Conservation (phyloP, 345 rosid species). For the Mercurialis annua region DNA sequence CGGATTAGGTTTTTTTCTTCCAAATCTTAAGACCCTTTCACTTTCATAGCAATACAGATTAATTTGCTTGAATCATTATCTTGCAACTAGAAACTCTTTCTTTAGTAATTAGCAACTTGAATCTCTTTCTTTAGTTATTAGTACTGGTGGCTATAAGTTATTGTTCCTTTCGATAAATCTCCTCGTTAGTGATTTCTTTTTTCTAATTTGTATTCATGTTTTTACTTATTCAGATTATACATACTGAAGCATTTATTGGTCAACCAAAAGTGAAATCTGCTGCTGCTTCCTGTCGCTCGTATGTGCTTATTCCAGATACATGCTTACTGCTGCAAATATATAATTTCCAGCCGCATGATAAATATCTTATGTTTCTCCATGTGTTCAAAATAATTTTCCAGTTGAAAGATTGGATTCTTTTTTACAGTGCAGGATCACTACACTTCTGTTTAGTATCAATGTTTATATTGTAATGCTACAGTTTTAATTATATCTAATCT, state of each 20-base stretch:
- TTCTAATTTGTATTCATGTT: conserved; percentile 1
- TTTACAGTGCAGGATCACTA: not conserved
- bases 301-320: conserved; percentile 27
- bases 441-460: not conserved
- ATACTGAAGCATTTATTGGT: conserved; percentile 88
- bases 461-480: not conserved
- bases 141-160: not conserved
- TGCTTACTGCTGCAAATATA: not conserved
- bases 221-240: conserved; percentile 61
- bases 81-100: not conserved
- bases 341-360: not conserved
- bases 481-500: conserved; percentile 10
- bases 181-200: not conserved
- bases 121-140: not conserved
- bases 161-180: not conserved
- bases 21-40: too few species aligned
- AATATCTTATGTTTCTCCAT: not conserved
- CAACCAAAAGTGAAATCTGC: conserved; percentile 90
- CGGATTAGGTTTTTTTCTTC: not conserved
- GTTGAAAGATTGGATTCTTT: conserved; percentile 1
- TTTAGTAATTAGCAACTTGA: not conserved
- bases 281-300: conserved; percentile 81
- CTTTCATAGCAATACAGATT: too few species aligned
- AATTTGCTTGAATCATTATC: not conserved
- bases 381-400: not conserved